Conservation (phyloP, 257 asterid genomes). For the Nicotiana undulata region DNA sequence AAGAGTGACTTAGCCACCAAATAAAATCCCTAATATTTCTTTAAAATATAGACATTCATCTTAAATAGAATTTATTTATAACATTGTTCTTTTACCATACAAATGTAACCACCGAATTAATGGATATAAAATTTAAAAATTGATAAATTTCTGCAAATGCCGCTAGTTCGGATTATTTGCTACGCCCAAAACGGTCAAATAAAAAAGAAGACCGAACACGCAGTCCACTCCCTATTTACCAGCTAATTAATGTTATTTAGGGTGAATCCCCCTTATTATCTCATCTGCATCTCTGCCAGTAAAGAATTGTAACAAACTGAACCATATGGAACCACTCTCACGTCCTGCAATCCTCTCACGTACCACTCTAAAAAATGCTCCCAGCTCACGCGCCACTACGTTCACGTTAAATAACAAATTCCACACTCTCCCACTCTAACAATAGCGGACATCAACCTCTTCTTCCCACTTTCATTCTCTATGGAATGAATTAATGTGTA, state of each 20-base stretch:
- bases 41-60: too few species aligned
- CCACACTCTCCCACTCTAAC: too few species aligned
- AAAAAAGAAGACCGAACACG: not conserved
- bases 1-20: too few species aligned
- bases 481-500: not conserved
- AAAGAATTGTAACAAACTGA: not conserved
- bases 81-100: not conserved
- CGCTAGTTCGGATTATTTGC: not conserved
- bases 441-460: not conserved
- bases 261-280: not conserved
- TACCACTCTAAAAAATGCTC: too few species aligned
- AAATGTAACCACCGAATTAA: not conserved
- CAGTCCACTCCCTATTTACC: not conserved
- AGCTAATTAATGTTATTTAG: not conserved
- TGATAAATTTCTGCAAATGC: too few species aligned
- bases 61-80: too few species aligned
- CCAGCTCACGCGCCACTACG: not conserved
- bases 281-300: not conserved
- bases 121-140: too few species aligned
- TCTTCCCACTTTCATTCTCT: not conserved
- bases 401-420: not conserved
- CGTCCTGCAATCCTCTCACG: too few species aligned
- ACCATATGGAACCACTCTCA: not conserved
- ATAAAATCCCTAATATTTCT: too few species aligned
- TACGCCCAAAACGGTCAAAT: not conserved